A percentile compares a stretch with the other conserved stretches of the same genome.
phyloP scores from a whole-genome alignment of 2,329 filamentous ascomycete genomes.

The Biscogniauxia sp. region DNA sequence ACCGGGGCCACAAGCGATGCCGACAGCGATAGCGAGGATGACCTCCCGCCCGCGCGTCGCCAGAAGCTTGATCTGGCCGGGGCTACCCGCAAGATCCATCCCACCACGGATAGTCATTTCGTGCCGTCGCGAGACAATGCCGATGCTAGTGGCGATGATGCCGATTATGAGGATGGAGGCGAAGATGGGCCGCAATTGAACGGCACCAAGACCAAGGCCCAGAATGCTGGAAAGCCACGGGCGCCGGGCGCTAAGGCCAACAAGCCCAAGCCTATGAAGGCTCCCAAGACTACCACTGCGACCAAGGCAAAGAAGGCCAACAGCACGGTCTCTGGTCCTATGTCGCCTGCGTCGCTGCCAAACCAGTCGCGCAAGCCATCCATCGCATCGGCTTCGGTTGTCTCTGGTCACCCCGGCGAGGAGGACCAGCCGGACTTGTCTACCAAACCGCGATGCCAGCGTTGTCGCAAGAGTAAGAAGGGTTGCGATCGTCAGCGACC shows the following conservation, averaged over 20 bases:
- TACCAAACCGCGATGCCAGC: conserved; percentile 93
- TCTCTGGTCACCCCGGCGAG: conserved; percentile 63
- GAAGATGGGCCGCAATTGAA: conserved; percentile 43
- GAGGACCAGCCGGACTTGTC: conserved; percentile 92
- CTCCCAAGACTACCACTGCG: conserved; percentile 38
- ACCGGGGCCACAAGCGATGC: conserved; percentile 80
- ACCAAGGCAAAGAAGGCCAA: conserved; percentile 54
- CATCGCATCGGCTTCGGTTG: conserved; percentile 54
- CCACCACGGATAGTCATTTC: conserved; percentile 53
- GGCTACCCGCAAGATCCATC: conserved; percentile 45
- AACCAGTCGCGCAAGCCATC: conserved; percentile 72
- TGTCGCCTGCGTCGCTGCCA: conserved; percentile 66
- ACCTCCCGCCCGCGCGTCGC: conserved; percentile 57
- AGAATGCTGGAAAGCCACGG: conserved; percentile 33
- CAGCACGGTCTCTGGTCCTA: conserved; percentile 43
- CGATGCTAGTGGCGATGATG: conserved; percentile 58
- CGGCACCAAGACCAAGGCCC: conserved; percentile 42
- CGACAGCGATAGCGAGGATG: conserved; percentile 66
- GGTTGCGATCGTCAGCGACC: conserved; percentile 95
- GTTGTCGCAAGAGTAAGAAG: conserved; percentile 99
- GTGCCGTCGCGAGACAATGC: conserved; percentile 39
- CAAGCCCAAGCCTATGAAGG: conserved; percentile 45
- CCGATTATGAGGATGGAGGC: conserved; percentile 47
- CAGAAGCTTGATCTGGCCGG: conserved; percentile 52
- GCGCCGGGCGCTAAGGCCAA: conserved; percentile 38